Evolutionary conservation across 352 stramenopile species (phyloP), one percentile per base, ranked within the genome.

Genomic region (Phytophthora hibernalis): DNA sequence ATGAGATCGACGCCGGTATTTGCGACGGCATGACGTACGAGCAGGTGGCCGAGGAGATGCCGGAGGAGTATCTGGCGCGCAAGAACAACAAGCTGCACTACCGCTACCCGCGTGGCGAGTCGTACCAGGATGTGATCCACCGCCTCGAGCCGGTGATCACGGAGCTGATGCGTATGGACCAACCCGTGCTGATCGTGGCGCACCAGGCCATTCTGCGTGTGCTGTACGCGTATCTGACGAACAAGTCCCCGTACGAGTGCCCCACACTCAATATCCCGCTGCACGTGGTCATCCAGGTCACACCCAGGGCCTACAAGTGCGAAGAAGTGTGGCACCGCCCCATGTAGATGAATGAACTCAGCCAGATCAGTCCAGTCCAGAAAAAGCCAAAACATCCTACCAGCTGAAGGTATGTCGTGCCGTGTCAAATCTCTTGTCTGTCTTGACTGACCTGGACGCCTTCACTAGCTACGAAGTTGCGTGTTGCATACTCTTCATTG

Each of bases 11-110:
- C 72, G 97, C 97, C 1, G 97, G 97, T 13, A 82, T 98, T 15
- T 99, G 96, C 68, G 96, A 98, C 73, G 96, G 96, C 26, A 98
- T 99, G 91, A 99, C 96, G 38, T 99, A 99, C 79, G 95, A 98
- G 60, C 95, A 99, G 63, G 98, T 99, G 61, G 90, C 96, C 21
- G 79, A 97, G 44, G 87, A 96, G 40, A 98, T 97, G 82, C 96
- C 96, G 3, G 95, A 98, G 10, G 96, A 98, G 76, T 99, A 98
- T 75, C 44, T 91, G 44, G 82, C 91, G 18, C 84, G 96, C 53
- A 97, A 98, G 74, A 87, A 93, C 74, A 93, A 93, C 71, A 93
- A 93, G 58, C 68, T 93, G n/a, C 76, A 92, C 72, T 93, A 93
- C 65, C 85, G 87, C 16, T 95, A 93, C 64, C 87, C 87, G n/a